These are phyloP conservation scores for Gossypium laxum DNA, from an alignment of 441 rosid genomes.

Conservation along the genomic window DNA sequence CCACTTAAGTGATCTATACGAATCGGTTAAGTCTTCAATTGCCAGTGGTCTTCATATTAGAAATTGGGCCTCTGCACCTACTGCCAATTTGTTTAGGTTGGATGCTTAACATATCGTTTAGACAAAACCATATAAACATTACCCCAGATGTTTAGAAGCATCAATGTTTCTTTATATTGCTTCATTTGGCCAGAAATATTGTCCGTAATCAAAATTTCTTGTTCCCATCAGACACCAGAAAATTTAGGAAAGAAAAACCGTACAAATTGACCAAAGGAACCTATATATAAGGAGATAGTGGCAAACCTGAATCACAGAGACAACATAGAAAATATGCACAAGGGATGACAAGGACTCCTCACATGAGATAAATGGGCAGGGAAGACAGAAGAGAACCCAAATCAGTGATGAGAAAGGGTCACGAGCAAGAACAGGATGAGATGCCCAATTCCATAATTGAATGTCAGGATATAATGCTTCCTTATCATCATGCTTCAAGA, in stretches of 20 bases:
- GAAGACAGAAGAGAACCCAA: constrained; percentile 97
- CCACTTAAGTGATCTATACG: too few species aligned
- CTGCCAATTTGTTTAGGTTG: too few species aligned
- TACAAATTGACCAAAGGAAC: not conserved
- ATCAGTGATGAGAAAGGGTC: constrained; percentile 96
- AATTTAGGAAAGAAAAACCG: not conserved
- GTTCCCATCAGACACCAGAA: not conserved
- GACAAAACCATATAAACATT: not conserved
- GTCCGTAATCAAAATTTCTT: not conserved
- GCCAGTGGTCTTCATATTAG: too few species aligned
- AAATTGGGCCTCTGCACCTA: too few species aligned
- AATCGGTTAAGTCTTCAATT: too few species aligned
- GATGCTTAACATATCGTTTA: not conserved
- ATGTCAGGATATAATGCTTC: constrained; percentile 41
- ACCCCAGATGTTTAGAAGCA: not conserved
- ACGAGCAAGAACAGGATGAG: constrained; percentile 75
- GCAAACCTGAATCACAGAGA: constrained; percentile 73
- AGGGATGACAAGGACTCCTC: constrained; percentile 70
- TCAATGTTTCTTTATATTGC: not conserved
- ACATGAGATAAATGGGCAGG: constrained; percentile 69
- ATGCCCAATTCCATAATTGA: constrained; percentile 70
- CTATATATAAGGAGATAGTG: constrained; percentile 10
- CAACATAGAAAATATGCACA: constrained; percentile 75
- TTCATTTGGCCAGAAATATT: constrained; percentile 9
- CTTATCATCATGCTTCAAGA: constrained; percentile 38